Conservation (phyloP, 1,284 basidiomycete genomes). For the Amylostereum areolatum region DNA sequence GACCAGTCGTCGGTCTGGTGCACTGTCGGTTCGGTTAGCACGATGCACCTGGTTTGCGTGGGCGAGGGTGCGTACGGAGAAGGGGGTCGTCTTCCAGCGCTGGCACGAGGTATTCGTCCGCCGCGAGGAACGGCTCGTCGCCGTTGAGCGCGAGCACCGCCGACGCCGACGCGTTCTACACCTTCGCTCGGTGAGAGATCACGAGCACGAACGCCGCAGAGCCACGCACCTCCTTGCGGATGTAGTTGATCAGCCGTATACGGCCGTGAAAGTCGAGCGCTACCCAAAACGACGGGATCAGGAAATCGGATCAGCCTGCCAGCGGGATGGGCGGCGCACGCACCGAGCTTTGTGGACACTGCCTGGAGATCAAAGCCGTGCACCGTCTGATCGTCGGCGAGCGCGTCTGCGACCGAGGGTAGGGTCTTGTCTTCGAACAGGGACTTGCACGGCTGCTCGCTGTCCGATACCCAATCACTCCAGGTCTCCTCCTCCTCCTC, state of each 20-base stretch:
- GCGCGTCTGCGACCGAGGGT: conserved; percentile 52
- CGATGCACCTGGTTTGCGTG: not conserved
- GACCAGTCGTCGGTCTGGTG: conserved; percentile 69
- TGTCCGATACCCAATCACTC: conserved; percentile 79
- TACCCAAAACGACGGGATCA: conserved; percentile 12
- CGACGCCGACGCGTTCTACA: conserved; percentile 45
- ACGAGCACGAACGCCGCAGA: conserved; percentile 3
- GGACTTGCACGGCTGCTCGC: conserved; percentile 58
- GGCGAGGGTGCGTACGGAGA: conserved; percentile 56
- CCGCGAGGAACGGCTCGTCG: conserved; percentile 56
- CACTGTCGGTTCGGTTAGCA: conserved; percentile 31
- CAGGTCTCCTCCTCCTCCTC: conserved; percentile 40
- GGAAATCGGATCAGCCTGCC: conserved; percentile 12
- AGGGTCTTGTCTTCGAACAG: conserved; percentile 76
- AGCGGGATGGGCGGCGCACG: conserved; percentile 16
- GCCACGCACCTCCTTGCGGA: conserved; percentile 59
- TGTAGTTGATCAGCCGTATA: conserved; percentile 83
- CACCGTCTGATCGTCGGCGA: conserved; percentile 57
- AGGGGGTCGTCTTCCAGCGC: conserved; percentile 80
- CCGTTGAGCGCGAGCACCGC: conserved; percentile 45
- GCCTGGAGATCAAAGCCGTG: conserved; percentile 63
- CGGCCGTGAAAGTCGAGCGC: conserved; percentile 63
- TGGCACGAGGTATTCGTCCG: conserved; percentile 77
- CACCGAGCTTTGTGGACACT: conserved; percentile 45
- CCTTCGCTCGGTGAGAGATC: not conserved